These are phyloP conservation scores for Phytomonas sp. DNA, from an alignment of 208 protist species.

Conservation along the genomic window DNA sequence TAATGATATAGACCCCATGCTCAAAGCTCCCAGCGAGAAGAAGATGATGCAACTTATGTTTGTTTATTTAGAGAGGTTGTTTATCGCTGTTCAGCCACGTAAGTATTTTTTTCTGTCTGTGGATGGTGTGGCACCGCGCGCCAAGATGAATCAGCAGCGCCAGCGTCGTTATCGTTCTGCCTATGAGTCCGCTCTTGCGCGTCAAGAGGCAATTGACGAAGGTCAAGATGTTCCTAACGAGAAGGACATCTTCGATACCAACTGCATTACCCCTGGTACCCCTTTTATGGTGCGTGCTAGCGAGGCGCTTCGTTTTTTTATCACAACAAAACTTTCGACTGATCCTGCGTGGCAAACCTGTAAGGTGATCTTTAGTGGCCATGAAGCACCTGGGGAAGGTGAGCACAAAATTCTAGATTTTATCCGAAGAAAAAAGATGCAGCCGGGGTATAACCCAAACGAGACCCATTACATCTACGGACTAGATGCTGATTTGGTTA, in stretches of 20 bases:
- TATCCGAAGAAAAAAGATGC: constrained; percentile 92
- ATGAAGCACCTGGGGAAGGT: constrained; percentile 96
- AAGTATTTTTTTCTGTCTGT: constrained; percentile 97
- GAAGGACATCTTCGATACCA: constrained; percentile 93
- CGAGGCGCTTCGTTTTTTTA: constrained; percentile 92
- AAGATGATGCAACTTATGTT: constrained; percentile 95
- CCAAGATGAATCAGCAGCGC: constrained; percentile 99
- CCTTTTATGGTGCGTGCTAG: constrained; percentile 95
- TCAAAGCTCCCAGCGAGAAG: constrained; percentile 86
- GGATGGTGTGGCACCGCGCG: constrained; percentile 97
- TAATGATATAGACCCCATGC: constrained; percentile 85
- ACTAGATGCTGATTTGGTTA: constrained; percentile 97
- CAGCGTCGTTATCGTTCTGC: constrained; percentile 90
- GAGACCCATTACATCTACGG: constrained; percentile 97
- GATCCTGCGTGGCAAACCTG: constrained; percentile 91
- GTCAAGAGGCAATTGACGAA: constrained; percentile 47
- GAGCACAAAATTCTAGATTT: constrained; percentile 99
- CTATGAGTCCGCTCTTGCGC: constrained; percentile 84
- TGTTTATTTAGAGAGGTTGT: constrained; percentile 95
- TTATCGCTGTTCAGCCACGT: constrained; percentile 91
- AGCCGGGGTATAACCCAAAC: constrained; percentile 91
- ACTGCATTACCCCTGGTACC: constrained; percentile 98
- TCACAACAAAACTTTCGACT: constrained; percentile 88
- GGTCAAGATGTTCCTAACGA: constrained; percentile 78
- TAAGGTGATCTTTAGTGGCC: constrained; percentile 92